Evolutionary conservation across 2,329 filamentous ascomycete genomes (phyloP).

Genomic region (Penicillium hesseltinei): DNA sequence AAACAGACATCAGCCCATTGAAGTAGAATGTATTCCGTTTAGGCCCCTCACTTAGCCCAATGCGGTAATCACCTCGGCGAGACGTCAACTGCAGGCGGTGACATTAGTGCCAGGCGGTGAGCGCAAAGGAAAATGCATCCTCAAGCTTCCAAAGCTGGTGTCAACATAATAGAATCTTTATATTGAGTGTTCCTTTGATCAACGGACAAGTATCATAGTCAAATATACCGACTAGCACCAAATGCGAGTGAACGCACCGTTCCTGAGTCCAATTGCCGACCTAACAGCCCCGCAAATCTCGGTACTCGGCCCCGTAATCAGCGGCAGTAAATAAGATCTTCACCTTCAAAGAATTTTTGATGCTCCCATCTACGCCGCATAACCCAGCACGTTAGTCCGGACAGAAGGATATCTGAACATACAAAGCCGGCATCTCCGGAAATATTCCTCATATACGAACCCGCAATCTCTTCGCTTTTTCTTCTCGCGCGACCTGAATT

Average conservation of each 20-base stretch:
- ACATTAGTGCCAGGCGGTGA: conserved; percentile 8
- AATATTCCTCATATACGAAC: conserved; percentile 2
- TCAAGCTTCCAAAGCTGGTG: background rate
- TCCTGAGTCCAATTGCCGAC: background rate
- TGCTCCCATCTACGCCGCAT: conserved; percentile 46
- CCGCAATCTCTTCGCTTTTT: background rate
- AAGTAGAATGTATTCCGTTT: background rate
- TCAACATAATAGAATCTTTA: background rate
- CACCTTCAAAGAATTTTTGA: conserved; percentile 21
- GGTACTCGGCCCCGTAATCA: background rate
- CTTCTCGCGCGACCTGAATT: background rate
- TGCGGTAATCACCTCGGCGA: conserved; percentile 12
- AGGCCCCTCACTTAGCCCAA: conserved; percentile 11
- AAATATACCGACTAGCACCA: no score
- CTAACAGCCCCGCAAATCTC: conserved; percentile 4
- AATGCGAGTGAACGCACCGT: no score
- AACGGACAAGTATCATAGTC: no score
- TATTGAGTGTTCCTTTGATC: background rate
- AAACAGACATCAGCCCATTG: background rate
- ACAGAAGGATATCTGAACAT: conserved; percentile 20
- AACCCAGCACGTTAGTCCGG: conserved; percentile 39
- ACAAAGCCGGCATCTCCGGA: conserved; percentile 6
- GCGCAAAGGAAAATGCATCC: background rate
- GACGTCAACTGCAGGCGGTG: conserved; percentile 10
- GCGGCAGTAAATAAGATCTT: conserved; percentile 10